These are phyloP conservation scores for Flaveria bidentis DNA, from an alignment of 129 eudicot species.

Conservation along the genomic window DNA sequence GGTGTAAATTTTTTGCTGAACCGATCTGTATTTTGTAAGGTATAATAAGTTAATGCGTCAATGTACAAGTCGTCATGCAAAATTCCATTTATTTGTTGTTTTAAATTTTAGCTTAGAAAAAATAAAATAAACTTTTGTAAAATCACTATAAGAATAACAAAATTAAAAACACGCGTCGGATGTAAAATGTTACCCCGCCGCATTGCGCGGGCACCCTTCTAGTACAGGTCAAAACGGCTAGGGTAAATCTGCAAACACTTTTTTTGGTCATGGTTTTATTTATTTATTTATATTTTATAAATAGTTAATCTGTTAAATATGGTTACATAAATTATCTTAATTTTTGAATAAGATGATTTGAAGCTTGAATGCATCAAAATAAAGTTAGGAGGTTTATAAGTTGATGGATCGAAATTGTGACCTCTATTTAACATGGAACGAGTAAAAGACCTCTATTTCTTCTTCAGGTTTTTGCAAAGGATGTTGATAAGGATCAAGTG, in stretches of 20 bases:
- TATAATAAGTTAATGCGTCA: too few species aligned
- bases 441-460: background rate
- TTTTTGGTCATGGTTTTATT: background rate
- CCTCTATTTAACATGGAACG: background rate
- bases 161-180: too few species aligned
- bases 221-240: background rate
- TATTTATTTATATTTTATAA: background rate
- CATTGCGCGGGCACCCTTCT: too few species aligned
- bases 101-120: too few species aligned
- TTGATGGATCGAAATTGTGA: background rate
- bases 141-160: too few species aligned
- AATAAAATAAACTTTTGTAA: too few species aligned
- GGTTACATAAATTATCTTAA: background rate
- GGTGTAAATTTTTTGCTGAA: too few species aligned
- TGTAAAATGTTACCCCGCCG: too few species aligned
- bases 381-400: background rate
- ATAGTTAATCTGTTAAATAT: background rate
- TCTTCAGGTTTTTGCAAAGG: slow-evolving; percentile 52
- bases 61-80: too few species aligned
- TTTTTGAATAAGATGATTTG: background rate
- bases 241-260: too few species aligned
- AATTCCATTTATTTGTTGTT: too few species aligned
- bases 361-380: background rate
- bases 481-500: slow-evolving; percentile 58
- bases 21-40: too few species aligned